phyloP scores from a whole-genome alignment of 2,329 filamentous ascomycete species.

The Epichloe sibirici region DNA sequence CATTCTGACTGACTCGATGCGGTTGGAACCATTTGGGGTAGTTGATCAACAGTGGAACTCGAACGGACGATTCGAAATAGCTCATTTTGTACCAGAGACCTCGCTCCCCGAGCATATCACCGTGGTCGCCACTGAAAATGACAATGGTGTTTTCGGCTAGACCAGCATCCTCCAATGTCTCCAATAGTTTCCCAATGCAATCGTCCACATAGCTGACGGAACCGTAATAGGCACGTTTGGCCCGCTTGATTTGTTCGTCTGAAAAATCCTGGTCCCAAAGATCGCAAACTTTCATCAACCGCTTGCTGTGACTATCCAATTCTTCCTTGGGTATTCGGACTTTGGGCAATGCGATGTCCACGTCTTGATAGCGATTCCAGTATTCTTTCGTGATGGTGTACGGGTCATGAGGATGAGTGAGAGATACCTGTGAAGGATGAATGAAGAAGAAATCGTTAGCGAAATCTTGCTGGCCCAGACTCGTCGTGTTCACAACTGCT shows the following conservation, averaged over 20 bases:
- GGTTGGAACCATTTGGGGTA: conserved; percentile 65
- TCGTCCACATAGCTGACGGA: conserved; percentile 91
- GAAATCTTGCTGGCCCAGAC: not conserved
- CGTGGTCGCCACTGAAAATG: conserved; percentile 87
- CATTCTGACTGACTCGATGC: conserved; percentile 68
- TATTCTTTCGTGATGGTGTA: conserved; percentile 91
- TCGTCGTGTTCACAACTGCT: not conserved
- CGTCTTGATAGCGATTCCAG: conserved; percentile 83
- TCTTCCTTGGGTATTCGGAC: conserved; percentile 68
- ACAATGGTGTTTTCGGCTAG: conserved; percentile 79
- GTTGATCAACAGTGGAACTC: conserved; percentile 77
- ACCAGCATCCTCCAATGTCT: conserved; percentile 65
- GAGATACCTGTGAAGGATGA: conserved; percentile 46
- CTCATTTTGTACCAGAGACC: conserved; percentile 97
- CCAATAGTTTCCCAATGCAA: conserved; percentile 72
- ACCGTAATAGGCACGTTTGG: conserved; percentile 81
- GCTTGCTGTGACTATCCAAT: conserved; percentile 77
- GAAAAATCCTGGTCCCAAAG: conserved; percentile 74
- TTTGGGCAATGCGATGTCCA: conserved; percentile 75
- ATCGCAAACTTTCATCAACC: conserved; percentile 76
- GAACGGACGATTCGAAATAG: conserved; percentile 84
- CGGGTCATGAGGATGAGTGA: conserved; percentile 89
- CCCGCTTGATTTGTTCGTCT: conserved; percentile 74
- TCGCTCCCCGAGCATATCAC: conserved; percentile 90
- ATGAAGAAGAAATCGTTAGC: not conserved